These are phyloP conservation scores for Eucalyptus melliodora DNA, from an alignment of 345 rosid species.

Conservation along the genomic window DNA sequence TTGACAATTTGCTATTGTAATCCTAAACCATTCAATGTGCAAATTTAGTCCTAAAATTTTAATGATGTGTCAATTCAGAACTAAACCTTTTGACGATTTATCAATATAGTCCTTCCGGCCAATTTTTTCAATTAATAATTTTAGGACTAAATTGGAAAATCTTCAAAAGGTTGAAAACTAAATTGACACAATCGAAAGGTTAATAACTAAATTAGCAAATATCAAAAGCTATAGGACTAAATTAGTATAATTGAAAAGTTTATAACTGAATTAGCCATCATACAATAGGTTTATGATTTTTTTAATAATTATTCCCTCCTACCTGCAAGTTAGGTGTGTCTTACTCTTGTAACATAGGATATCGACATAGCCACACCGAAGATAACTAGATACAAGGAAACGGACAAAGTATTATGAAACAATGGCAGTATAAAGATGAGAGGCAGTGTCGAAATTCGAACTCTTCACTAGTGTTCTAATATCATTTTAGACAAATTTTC, in stretches of 20 bases:
- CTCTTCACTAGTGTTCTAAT: neutral
- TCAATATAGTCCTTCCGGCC: neutral
- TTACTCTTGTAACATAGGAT: neutral
- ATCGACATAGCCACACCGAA: neutral
- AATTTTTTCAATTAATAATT: too few species aligned
- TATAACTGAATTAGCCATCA: fast-evolving
- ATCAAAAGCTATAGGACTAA: neutral
- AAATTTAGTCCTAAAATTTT: neutral
- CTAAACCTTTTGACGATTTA: too few species aligned
- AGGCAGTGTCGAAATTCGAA: neutral
- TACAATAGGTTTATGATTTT: too few species aligned
- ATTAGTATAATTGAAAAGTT: neutral
- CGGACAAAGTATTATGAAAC: neutral
- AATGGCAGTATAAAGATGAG: neutral
- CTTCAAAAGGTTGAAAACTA: too few species aligned
- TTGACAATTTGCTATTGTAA: neutral
- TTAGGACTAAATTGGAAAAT: neutral
- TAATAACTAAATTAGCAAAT: neutral
- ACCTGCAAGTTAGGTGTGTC: neutral
- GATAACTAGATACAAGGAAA: neutral
- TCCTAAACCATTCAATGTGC: neutral
- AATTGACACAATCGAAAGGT: neutral
- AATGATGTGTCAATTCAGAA: too few species aligned
- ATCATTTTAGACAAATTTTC: neutral
- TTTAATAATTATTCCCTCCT: neutral